These are phyloP conservation scores for Rhododendron ferrugineum DNA, from an alignment of 148 eudicot genomes.

Conservation along the genomic window DNA sequence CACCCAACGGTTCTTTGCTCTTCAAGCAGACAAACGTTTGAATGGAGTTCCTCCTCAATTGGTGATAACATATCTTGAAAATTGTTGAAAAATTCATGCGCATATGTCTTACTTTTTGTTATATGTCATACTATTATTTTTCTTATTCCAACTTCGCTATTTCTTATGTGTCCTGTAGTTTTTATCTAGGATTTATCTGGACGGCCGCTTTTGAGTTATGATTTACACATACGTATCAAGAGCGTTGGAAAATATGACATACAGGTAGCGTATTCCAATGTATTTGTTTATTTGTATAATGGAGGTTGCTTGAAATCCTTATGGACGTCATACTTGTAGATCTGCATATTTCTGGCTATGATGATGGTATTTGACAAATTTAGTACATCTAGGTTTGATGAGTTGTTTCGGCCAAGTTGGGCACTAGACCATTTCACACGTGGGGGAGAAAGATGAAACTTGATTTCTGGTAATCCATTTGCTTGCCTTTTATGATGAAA, in stretches of 20 bases:
- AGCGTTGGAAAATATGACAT: constrained; percentile 92
- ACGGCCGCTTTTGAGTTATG: constrained; percentile 76
- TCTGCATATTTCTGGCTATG: neutral
- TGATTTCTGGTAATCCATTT: too few species aligned
- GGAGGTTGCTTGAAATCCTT: too few species aligned
- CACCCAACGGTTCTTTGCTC: too few species aligned
- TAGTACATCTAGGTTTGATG: too few species aligned
- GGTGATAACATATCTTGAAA: neutral
- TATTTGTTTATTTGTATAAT: neutral
- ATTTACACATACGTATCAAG: constrained; percentile 70
- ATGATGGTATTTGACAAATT: too few species aligned
- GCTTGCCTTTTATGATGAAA: too few species aligned
- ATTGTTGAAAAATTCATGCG: neutral
- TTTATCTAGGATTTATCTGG: constrained; percentile 82
- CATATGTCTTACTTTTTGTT: neutral
- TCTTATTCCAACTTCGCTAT: neutral
- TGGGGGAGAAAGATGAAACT: too few species aligned
- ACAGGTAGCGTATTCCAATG: constrained; percentile 36
- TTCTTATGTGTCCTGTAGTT: neutral
- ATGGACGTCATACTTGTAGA: neutral
- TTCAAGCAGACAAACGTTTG: too few species aligned
- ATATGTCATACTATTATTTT: neutral
- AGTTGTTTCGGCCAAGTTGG: too few species aligned
- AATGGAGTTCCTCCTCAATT: too few species aligned
- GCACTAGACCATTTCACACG: too few species aligned